Conservation (phyloP, 2,329 filamentous ascomycete species). For the Didymella exigua region DNA sequence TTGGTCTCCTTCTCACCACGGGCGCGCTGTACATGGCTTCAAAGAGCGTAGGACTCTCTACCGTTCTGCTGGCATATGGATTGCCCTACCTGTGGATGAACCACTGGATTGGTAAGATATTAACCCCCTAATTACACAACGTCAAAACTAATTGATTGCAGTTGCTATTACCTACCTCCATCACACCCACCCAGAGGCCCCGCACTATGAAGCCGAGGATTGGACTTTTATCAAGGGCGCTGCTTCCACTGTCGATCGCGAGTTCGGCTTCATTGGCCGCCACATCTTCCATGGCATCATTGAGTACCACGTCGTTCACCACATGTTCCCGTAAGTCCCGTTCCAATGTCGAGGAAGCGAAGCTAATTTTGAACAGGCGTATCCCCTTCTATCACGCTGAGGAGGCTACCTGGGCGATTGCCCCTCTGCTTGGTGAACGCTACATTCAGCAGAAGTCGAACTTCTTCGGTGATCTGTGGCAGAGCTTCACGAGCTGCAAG, state of each 20-base stretch:
- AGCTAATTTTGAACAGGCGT: constrained; percentile 24
- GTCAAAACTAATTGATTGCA: constrained; percentile 6
- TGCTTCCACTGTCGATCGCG: constrained; percentile 67
- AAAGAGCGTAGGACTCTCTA: constrained; percentile 61
- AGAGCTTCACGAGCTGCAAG: constrained; percentile 31
- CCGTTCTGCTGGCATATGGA: constrained; percentile 64
- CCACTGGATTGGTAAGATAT: constrained; percentile 62
- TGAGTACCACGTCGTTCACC: constrained; percentile 68
- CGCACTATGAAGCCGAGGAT: constrained; percentile 63
- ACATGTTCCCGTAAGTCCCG: constrained; percentile 58
- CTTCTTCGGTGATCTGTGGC: constrained; percentile 31
- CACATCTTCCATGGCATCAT: constrained; percentile 71
- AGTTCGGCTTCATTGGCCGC: constrained; percentile 68
- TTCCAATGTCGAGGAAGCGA: not conserved
- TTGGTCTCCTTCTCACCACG: constrained; percentile 24
- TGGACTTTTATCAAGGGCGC: constrained; percentile 70
- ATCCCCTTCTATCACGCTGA: constrained; percentile 38
- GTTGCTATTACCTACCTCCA: constrained; percentile 78
- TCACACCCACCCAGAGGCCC: constrained; percentile 66
- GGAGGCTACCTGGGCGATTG: constrained; percentile 34
- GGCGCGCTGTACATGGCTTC: constrained; percentile 59
- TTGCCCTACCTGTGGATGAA: constrained; percentile 73
- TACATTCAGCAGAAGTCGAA: constrained; percentile 31
- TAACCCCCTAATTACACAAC: not conserved
- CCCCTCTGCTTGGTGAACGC: constrained; percentile 29